A percentile compares a stretch with the other conserved stretches of the same genome.
phyloP scores from a whole-genome alignment of 2,329 filamentous ascomycete species.

The Fusarium denticulatum region DNA sequence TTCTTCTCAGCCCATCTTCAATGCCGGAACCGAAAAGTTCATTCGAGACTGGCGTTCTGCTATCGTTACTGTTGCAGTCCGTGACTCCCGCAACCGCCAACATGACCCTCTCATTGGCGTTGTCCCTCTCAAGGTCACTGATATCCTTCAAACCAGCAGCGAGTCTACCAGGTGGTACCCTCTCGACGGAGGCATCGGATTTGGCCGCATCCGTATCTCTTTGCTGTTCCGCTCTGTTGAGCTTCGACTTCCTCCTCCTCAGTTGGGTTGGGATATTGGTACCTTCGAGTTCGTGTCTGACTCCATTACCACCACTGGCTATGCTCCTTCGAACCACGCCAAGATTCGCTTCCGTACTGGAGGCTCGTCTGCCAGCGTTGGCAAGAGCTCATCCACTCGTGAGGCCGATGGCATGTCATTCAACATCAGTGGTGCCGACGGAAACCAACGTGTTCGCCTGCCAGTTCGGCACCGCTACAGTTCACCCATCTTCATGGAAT shows the following conservation, averaged over 20 bases:
- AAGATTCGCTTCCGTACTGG: constrained; percentile 86
- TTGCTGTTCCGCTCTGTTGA: constrained; percentile 91
- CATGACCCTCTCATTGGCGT: constrained; percentile 96
- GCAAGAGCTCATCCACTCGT: constrained; percentile 68
- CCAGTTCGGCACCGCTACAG: constrained; percentile 92
- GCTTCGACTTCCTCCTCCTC: constrained; percentile 81
- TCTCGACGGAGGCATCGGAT: constrained; percentile 93
- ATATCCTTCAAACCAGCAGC: constrained; percentile 87
- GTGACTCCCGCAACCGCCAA: constrained; percentile 88
- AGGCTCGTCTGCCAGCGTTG: constrained; percentile 78
- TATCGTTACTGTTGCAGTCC: constrained; percentile 87
- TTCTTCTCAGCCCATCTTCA: constrained; percentile 95
- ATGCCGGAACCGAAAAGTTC: constrained; percentile 93
- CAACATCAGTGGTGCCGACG: constrained; percentile 57
- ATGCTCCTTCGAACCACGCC: constrained; percentile 71
- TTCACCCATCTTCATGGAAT: constrained; percentile 89
- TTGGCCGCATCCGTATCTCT: constrained; percentile 88
- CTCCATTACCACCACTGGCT: constrained; percentile 71
- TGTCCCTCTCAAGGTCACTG: constrained; percentile 85
- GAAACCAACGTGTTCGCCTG: constrained; percentile 68
- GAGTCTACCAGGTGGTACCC: constrained; percentile 94
- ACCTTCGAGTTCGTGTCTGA: constrained; percentile 88
- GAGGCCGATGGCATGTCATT: constrained; percentile 64
- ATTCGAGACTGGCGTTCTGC: constrained; percentile 91
- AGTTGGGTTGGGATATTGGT: constrained; percentile 94